phyloP scores from a whole-genome alignment of 768 basidiomycete genomes.

The Lactarius sanguifluus region DNA sequence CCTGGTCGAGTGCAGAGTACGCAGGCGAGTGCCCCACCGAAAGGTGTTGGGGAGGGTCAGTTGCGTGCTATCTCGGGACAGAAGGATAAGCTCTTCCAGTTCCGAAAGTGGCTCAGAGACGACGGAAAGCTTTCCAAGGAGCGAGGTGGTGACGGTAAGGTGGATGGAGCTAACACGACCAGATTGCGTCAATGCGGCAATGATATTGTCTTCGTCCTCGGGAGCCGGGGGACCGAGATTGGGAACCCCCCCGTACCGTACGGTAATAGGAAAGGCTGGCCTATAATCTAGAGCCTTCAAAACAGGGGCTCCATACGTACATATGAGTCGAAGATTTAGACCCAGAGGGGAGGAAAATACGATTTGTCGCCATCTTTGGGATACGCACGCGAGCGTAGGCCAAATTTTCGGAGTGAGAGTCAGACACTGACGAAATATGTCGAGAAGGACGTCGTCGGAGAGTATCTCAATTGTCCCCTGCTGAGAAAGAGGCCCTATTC shows the following conservation, averaged over 20 bases:
- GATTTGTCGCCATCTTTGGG: neutral
- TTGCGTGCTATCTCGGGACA: neutral
- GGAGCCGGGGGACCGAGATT: neutral
- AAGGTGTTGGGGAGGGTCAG: no score
- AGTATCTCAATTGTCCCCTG: neutral
- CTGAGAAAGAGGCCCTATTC: neutral
- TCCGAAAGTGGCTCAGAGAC: neutral
- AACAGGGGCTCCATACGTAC: neutral
- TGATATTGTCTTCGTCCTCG: neutral
- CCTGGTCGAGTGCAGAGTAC: neutral
- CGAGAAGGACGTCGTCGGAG: neutral
- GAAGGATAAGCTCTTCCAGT: neutral
- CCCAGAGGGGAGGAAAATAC: neutral
- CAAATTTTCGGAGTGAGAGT: neutral
- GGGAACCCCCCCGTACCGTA: neutral
- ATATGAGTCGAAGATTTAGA: neutral
- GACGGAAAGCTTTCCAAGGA: neutral
- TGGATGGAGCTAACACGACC: neutral
- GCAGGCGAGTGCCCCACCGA: neutral
- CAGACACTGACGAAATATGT: neutral
- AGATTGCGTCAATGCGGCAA: neutral
- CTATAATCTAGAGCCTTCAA: neutral
- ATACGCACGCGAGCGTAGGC: neutral
- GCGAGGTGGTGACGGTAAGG: neutral
- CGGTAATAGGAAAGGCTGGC: neutral